phyloP scores from a whole-genome alignment of 2,329 filamentous ascomycete genomes.

The Trichoderma atrobrunneum region DNA sequence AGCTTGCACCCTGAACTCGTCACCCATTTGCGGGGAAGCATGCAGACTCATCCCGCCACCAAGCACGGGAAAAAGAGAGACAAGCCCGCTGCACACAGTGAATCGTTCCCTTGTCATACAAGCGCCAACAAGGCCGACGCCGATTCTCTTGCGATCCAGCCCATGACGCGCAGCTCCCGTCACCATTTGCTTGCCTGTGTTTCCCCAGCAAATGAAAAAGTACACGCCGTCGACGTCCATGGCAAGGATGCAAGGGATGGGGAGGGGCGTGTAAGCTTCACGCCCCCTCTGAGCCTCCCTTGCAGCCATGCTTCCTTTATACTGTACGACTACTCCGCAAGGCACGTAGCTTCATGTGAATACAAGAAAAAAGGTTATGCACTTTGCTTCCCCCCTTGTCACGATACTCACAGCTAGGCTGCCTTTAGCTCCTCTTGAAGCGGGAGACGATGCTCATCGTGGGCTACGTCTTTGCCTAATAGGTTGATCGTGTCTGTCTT shows the following conservation, averaged over 20 bases:
- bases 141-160: background rate
- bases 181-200: background rate
- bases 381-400: background rate
- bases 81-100: background rate
- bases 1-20: background rate
- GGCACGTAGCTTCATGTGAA: background rate
- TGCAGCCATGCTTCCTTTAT: background rate
- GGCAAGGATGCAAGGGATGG: background rate
- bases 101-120: background rate
- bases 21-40: background rate
- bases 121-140: background rate
- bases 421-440: background rate
- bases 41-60: background rate
- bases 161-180: slow-evolving; percentile 14
- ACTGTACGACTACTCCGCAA: background rate
- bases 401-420: background rate
- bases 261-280: background rate
- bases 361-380: background rate
- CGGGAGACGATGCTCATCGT: background rate
- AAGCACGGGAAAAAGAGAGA: background rate
- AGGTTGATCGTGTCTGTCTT: background rate
- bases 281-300: background rate
- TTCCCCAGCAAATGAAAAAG: background rate
- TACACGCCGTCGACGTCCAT: background rate
- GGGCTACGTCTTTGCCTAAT: background rate